Percentiles rank a stretch among this genome's conserved stretches.
Conservation (phyloP, 2,329 filamentous ascomycete genomes). For the Lachnellula hyalina region DNA sequence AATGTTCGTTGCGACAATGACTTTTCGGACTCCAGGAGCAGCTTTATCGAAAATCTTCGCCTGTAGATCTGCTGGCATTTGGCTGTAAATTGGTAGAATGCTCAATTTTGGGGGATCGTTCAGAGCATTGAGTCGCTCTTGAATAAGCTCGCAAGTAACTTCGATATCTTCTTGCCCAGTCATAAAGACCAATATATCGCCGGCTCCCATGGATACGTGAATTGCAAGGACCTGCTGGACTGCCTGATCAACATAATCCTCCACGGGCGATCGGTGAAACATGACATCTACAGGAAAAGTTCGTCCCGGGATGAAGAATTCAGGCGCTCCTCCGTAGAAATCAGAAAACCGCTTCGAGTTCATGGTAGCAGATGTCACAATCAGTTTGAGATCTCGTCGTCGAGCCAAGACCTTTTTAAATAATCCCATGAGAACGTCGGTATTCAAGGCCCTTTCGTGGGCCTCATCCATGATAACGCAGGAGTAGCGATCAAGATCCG, state of each 20-base stretch:
- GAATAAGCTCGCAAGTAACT: conserved; percentile 87
- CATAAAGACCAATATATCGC: conserved; percentile 98
- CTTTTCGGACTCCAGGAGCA: conserved; percentile 84
- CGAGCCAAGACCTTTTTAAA: conserved; percentile 95
- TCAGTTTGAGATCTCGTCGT: conserved; percentile 86
- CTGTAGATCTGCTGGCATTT: conserved; percentile 97
- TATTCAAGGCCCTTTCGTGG: conserved; percentile 93
- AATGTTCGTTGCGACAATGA: conserved; percentile 98
- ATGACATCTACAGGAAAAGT: conserved; percentile 97
- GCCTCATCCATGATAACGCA: conserved; percentile 99
- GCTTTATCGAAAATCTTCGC: conserved; percentile 96
- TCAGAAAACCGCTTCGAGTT: conserved; percentile 93
- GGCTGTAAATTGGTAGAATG: conserved; percentile 96
- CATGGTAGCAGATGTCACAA: conserved; percentile 98
- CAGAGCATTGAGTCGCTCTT: conserved; percentile 78
- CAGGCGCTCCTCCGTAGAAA: conserved; percentile 92
- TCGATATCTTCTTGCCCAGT: conserved; percentile 99
- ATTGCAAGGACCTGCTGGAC: conserved; percentile 95
- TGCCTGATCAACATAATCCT: conserved; percentile 95
- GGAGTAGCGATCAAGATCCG: conserved; percentile 90
- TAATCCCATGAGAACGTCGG: conserved; percentile 92
- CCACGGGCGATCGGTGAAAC: conserved; percentile 89
- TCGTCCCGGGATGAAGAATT: conserved; percentile 91
- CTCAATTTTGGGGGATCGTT: conserved; percentile 94
- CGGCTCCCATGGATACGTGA: conserved; percentile 86